Percentiles rank a stretch among this genome's conserved stretches.
Conservation (phyloP, 2,329 filamentous ascomycete species). For the Pezizomycotina sp. region DNA sequence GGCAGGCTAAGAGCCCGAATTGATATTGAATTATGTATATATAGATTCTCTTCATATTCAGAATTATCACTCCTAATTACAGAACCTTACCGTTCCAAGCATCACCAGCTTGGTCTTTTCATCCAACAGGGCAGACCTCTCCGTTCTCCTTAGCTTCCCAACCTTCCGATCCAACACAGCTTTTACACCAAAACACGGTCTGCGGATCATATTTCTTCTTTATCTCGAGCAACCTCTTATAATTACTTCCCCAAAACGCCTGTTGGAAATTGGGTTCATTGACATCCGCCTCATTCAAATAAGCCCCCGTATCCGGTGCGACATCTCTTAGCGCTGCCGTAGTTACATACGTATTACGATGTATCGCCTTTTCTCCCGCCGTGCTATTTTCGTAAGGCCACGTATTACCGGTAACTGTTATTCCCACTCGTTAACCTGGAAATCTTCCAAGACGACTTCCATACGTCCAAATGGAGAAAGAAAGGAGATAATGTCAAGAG, state of each 20-base stretch:
- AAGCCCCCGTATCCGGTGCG: slow-evolving; percentile 32
- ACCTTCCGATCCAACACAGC: slow-evolving; percentile 34
- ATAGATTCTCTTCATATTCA: too few species aligned
- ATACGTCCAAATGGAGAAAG: too few species aligned
- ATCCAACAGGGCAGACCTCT: too few species aligned
- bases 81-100: too few species aligned
- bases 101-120: too few species aligned
- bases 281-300: slow-evolving; percentile 31
- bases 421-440: neutral
- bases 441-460: too few species aligned
- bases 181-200: slow-evolving; percentile 36
- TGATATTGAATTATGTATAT: too few species aligned
- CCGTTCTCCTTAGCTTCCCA: slow-evolving; percentile 14
- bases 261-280: slow-evolving; percentile 26
- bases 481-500: too few species aligned
- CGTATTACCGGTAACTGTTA: slow-evolving; percentile 1
- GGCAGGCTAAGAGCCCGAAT: too few species aligned
- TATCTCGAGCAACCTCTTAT: slow-evolving; percentile 32
- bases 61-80: too few species aligned
- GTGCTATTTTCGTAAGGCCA: slow-evolving; percentile 5
- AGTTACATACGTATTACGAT: too few species aligned
- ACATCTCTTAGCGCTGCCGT: slow-evolving; percentile 26
- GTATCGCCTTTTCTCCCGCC: slow-evolving; percentile 5
- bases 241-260: slow-evolving; percentile 30
- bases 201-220: slow-evolving; percentile 35